phyloP scores from a whole-genome alignment of 495 filamentous ascomycete genomes.

The Collariella sp. region DNA sequence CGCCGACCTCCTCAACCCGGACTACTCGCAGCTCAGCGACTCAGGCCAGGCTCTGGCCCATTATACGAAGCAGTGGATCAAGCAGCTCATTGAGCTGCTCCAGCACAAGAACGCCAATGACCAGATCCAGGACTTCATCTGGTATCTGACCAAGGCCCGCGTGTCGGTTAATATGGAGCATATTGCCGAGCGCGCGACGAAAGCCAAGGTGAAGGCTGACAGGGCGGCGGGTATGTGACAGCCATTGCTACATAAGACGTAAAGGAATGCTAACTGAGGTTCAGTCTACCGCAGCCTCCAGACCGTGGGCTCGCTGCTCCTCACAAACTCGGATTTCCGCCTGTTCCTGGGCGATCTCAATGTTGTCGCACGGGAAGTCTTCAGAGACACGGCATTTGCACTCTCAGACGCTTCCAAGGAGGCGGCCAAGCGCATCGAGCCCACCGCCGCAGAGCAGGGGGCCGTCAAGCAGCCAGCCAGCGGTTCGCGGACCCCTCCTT shows the following conservation, averaged over 20 bases:
- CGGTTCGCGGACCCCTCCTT: slow-evolving; percentile 44
- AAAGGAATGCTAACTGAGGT: not conserved
- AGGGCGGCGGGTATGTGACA: slow-evolving; percentile 56
- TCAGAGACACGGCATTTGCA: slow-evolving; percentile 75
- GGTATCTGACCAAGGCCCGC: slow-evolving; percentile 67
- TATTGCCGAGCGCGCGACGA: slow-evolving; percentile 52
- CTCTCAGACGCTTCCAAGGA: slow-evolving; percentile 63
- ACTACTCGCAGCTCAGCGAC: slow-evolving; percentile 65
- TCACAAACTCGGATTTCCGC: slow-evolving; percentile 87
- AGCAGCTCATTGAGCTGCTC: slow-evolving; percentile 66
- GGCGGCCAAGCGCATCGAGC: slow-evolving; percentile 61
- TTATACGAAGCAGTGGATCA: slow-evolving; percentile 61
- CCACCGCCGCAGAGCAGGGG: slow-evolving; percentile 52
- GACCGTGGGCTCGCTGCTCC: slow-evolving; percentile 71
- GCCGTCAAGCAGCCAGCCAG: slow-evolving; percentile 49
- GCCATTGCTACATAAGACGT: not conserved
- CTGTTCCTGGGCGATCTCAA: slow-evolving; percentile 77
- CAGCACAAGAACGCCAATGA: slow-evolving; percentile 75
- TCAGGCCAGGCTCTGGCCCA: slow-evolving; percentile 66
- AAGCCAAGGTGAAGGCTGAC: slow-evolving; percentile 65
- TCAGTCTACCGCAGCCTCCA: slow-evolving; percentile 74
- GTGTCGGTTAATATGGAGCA: slow-evolving; percentile 61
- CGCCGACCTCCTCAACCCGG: slow-evolving; percentile 67
- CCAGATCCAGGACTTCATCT: slow-evolving; percentile 84
- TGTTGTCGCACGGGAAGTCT: slow-evolving; percentile 72